Conservation (phyloP, 2,329 filamentous ascomycete genomes). For the Phyllosticta capitalensis region DNA sequence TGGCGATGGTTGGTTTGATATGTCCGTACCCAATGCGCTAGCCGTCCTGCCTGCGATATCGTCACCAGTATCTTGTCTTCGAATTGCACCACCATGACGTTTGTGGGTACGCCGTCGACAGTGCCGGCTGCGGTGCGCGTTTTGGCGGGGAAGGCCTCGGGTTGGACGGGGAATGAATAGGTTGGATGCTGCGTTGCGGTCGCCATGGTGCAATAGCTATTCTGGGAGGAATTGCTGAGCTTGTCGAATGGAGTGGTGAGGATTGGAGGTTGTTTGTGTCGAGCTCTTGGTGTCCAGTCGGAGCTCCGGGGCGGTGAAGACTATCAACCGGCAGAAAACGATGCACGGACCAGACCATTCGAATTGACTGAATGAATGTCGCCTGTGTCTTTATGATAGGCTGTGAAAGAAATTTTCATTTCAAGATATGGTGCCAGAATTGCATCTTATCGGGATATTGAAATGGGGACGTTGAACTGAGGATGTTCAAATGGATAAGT, state of each 20-base stretch:
- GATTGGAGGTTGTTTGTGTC: not conserved
- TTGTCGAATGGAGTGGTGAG: not conserved
- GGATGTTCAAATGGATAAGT: too few species aligned
- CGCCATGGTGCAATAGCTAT: not conserved
- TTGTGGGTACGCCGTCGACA: constrained; percentile 61
- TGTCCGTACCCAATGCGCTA: constrained; percentile 78
- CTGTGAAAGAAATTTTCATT: too few species aligned
- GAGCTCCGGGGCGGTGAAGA: too few species aligned
- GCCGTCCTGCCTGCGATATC: constrained; percentile 70
- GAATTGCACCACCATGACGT: constrained; percentile 65
- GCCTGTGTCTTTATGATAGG: too few species aligned
- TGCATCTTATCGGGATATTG: too few species aligned
- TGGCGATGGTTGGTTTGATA: not conserved
- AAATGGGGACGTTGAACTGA: too few species aligned
- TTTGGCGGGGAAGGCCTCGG: constrained; percentile 56
- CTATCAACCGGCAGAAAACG: too few species aligned
- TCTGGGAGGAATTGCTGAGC: too few species aligned
- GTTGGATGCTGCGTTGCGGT: not conserved
- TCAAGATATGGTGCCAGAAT: too few species aligned
- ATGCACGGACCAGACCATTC: too few species aligned
- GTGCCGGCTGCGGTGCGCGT: constrained; percentile 46
- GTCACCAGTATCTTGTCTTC: constrained; percentile 87
- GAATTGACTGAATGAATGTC: too few species aligned
- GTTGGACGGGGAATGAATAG: constrained; percentile 17
- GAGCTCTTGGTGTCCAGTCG: not conserved